Evolutionary conservation across 2,329 filamentous ascomycete genomes (phyloP).

Genomic region (Fusarium oxysporum): DNA sequence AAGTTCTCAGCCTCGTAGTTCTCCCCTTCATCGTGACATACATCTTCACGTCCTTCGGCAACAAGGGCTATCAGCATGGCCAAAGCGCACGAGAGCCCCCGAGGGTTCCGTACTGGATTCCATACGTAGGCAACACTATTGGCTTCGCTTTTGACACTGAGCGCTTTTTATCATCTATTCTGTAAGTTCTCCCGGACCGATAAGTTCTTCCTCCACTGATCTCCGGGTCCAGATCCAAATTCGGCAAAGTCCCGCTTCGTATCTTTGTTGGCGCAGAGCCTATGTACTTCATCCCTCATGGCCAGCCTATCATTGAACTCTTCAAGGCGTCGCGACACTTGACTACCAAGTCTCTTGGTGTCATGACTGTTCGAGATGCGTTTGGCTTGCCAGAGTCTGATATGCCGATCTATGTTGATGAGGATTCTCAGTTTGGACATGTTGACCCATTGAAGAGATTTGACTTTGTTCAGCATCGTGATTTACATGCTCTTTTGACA

Average conservation of each 20-base stretch:
- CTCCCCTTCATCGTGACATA: slow-evolving; percentile 24
- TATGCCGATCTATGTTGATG: slow-evolving; percentile 8
- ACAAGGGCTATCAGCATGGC: slow-evolving; percentile 6
- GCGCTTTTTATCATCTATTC: slow-evolving; percentile 17
- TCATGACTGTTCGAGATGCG: slow-evolving; percentile 32
- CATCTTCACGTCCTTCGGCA: slow-evolving; percentile 4
- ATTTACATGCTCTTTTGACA: slow-evolving; percentile 5
- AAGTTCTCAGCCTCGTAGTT: not conserved
- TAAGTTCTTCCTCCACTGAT: not conserved
- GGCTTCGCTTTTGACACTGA: slow-evolving; percentile 33
- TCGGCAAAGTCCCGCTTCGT: slow-evolving; percentile 30
- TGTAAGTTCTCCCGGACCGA: not conserved
- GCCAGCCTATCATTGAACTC: slow-evolving; percentile 18
- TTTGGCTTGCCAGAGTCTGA: slow-evolving; percentile 27
- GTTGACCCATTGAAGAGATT: slow-evolving; percentile 16
- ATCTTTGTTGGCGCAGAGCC: slow-evolving; percentile 29
- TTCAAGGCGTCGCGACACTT: slow-evolving; percentile 30
- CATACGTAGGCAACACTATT: slow-evolving; percentile 24
- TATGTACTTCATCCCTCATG: slow-evolving; percentile 38
- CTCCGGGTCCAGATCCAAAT: slow-evolving; percentile 16
- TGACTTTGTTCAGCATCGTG: slow-evolving; percentile 32
- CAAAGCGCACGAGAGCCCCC: slow-evolving; percentile 10
- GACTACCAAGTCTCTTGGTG: slow-evolving; percentile 25
- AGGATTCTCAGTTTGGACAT: slow-evolving; percentile 13
- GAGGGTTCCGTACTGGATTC: slow-evolving; percentile 33